Base-by-base conservation (phyloP, 1,284 basidiomycete species). In the Phylloboletellus chloephorus region DNA sequence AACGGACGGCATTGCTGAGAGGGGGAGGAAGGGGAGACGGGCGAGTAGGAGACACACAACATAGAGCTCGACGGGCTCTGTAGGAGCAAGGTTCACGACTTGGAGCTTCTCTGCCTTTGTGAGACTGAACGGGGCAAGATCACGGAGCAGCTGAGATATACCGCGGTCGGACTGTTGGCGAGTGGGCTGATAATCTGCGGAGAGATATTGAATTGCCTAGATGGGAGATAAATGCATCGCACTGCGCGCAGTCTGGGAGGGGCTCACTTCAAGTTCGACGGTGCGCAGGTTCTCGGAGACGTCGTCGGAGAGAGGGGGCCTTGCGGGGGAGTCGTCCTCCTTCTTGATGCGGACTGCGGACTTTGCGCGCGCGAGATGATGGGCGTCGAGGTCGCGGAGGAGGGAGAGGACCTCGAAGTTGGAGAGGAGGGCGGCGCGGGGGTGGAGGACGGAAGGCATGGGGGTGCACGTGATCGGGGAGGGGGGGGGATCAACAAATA, bases 41-140 rank as follows among this genome's bases (percentile, higher is more conserved):
- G 12, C 29, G 26, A n/a, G n/a, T n/a, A n/a, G n/a, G 23, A 23
- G 12, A 77, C 88, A 44, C 52, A 94, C 91, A 34, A 91, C 84
- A 53, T 96, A 94, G 16, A 97, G 78, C 58, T 93, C 91, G 21
- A 96, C 89, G 0, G 82, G 68, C 36, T 80, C 75, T 4, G 74
- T 79, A 1, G 93, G 94, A 0, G 85, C 85, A 11, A 95, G 73
- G 58, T 97, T 96, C 34, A 91, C 81, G 24, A 95, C 75, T 59
- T 95, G 91, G 4, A 97, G 72, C 52, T 93, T 89, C 69, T 97
- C 93, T 4, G 85, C 79, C 56, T 94, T 95, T 0, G 91, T 94
- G 46, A 97, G 68, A 7, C 77, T 74, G 46, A 80, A 87, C 31
- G 76, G 67, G 10, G 76, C 74, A 9, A 96, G 75, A 25, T 67